Percentiles rank a stretch among this genome's conserved stretches.
These are phyloP conservation scores for Microsporum audouinii DNA, from an alignment of 2,329 filamentous ascomycete species.

Conservation along the genomic window DNA sequence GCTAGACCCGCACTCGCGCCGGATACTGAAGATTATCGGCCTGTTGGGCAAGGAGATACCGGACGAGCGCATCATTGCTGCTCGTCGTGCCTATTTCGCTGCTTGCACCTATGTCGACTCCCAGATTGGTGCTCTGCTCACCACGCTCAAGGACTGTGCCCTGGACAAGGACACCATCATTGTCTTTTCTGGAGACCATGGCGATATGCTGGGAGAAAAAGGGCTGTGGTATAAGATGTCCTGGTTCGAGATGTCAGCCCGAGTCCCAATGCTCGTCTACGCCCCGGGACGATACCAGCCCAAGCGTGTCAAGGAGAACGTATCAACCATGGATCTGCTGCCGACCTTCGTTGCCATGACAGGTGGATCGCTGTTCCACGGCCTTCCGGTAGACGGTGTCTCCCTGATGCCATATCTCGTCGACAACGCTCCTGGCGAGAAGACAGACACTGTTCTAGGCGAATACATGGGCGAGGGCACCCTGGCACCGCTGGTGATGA, in stretches of 20 bases:
- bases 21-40: constrained; percentile 75
- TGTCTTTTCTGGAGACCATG: constrained; percentile 86
- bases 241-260: constrained; percentile 84
- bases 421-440: constrained; percentile 44
- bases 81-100: constrained; percentile 81
- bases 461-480: constrained; percentile 95
- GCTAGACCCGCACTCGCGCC: constrained; percentile 76
- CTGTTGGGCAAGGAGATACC: constrained; percentile 74
- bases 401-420: constrained; percentile 68
- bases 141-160: constrained; percentile 65
- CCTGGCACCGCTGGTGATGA: constrained; percentile 84
- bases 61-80: constrained; percentile 74
- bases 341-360: constrained; percentile 79
- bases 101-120: constrained; percentile 91
- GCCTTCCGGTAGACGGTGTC: constrained; percentile 73
- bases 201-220: constrained; percentile 90
- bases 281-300: constrained; percentile 64
- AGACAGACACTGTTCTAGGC: constrained; percentile 75
- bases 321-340: constrained; percentile 81
- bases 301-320: constrained; percentile 67
- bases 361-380: constrained; percentile 55
- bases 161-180: constrained; percentile 79
- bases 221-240: constrained; percentile 96
- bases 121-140: constrained; percentile 72
- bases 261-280: constrained; percentile 77